Conservation (phyloP, 2,329 filamentous ascomycete species). For the Cladophialophora exuberans region DNA sequence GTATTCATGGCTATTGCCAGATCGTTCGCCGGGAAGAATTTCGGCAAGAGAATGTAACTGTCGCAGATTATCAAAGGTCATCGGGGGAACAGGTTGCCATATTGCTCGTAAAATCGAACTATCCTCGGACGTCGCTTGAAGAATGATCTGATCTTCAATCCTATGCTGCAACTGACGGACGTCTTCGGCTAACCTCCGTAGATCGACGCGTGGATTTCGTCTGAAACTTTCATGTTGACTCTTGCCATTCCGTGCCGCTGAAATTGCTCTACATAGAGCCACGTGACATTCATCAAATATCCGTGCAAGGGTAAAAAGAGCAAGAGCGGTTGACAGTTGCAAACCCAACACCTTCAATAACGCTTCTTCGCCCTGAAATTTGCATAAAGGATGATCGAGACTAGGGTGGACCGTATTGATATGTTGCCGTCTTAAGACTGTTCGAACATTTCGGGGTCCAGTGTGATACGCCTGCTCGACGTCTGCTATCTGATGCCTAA, state of each 20-base stretch:
- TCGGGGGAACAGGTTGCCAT: conserved; percentile 21
- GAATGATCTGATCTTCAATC: conserved; percentile 20
- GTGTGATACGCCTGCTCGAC: conserved; percentile 20
- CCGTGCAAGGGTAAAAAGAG: conserved; percentile 28
- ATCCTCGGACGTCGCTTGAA: conserved; percentile 13
- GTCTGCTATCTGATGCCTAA: conserved; percentile 9
- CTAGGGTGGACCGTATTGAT: conserved; percentile 16
- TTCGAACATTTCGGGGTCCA: conserved; percentile 25
- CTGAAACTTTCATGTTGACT: conserved; percentile 18
- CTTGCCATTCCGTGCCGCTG: conserved; percentile 12
- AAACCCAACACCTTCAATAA: conserved; percentile 18
- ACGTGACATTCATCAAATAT: conserved; percentile 31
- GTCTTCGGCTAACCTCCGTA: conserved; percentile 17
- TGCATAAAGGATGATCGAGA: conserved; percentile 22
- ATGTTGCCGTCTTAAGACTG: conserved; percentile 23
- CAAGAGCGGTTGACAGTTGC: conserved; percentile 8
- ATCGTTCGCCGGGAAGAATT: conserved; percentile 26
- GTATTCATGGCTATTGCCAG: conserved; percentile 16
- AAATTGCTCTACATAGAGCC: conserved; percentile 19
- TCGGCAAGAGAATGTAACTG: conserved; percentile 18
- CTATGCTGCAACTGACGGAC: conserved; percentile 6
- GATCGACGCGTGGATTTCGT: conserved; percentile 21
- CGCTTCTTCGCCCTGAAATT: conserved; percentile 17
- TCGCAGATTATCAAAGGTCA: conserved; percentile 29
- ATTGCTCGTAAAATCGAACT: background rate